A percentile compares a stretch with the other conserved stretches of the same genome.
These are phyloP conservation scores for Alternaria hordeiaustralica DNA, from an alignment of 2,329 filamentous ascomycete genomes.

Conservation along the genomic window DNA sequence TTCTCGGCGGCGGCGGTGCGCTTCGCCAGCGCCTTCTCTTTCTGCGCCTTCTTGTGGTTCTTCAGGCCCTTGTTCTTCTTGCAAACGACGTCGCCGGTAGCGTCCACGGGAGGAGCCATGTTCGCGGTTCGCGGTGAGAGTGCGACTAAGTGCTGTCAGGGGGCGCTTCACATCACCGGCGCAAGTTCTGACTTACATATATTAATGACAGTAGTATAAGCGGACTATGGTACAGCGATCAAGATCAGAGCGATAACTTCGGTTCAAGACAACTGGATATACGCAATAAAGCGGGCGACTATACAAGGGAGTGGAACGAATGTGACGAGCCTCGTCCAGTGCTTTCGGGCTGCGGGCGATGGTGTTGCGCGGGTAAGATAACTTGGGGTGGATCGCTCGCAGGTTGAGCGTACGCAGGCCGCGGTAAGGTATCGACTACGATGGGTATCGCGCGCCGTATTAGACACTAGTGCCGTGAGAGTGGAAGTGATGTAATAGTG, in stretches of 20 bases:
- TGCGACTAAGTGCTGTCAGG: neutral
- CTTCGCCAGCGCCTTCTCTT: slow-evolving; percentile 1
- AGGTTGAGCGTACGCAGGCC: neutral
- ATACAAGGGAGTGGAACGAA: neutral
- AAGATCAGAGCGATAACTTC: neutral
- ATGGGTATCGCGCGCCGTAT: neutral
- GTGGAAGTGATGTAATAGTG: neutral
- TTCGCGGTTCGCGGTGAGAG: neutral
- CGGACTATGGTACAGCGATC: neutral
- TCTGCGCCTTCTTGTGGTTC: slow-evolving; percentile 9
- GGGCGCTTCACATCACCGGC: neutral
- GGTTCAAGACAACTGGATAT: accelerated
- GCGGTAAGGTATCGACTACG: neutral
- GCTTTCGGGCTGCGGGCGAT: no score
- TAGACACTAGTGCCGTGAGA: neutral
- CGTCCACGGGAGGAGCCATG: neutral
- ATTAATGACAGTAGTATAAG: neutral
- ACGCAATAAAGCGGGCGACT: neutral
- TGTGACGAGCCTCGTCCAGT: neutral
- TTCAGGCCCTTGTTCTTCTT: slow-evolving; percentile 12
- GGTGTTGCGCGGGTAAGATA: neutral
- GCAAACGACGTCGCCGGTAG: neutral
- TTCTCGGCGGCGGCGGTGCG: slow-evolving; percentile 3
- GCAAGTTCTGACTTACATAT: neutral
- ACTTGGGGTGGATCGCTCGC: neutral